Base-by-base conservation (phyloP, 345 rosid species). In the Eucalyptus curtisii region DNA sequence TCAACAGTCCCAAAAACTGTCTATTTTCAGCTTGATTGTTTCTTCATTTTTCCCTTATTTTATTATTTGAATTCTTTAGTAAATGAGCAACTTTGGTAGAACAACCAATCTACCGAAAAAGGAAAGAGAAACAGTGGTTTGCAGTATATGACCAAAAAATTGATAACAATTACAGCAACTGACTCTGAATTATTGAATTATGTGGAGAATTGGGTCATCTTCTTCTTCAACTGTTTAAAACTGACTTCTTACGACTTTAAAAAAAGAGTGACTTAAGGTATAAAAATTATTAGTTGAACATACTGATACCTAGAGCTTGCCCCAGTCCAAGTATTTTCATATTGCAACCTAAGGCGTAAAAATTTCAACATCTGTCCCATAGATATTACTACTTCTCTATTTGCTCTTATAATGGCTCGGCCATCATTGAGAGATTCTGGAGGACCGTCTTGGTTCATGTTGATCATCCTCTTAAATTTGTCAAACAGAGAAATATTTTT, bases 351-450 rank as follows among this genome's bases (percentile, higher is more conserved):
- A 48, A 48, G 49, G 49, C 49, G 12, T 48, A 12, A 48, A 48
- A 48, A 48, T 48, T 12, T 48, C 49, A 48, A 48, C 49, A 12
- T 48, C 14, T 48, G 0, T 12, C 49, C 49, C 49, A 12, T 48
- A 12, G 49, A 48, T 48, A 48, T 48, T 48, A 14, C 1, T 48
- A 48, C 49, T 48, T 48, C 14, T 48, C 14, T 48, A 48, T 49
- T 5, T 49, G 1, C 50, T 0, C 16, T 49, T 13, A 49, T 5
- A 1, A 49, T 49, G 16, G 50, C 50, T 49, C 3, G 0, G 16
- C 16, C 50, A 13, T 49, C 0, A 49, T 49, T 49, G 50, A 0
- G 0, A 13, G 50, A 49, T 49, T 49, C 50, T 49, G 15, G 50
- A 49, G 6, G 16, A 49, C 16, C 6, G 2, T 48, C 49, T 48